A percentile compares a stretch with the other conserved stretches of the same genome.
These are phyloP conservation scores for Lasiodiplodia sp. DNA, from an alignment of 2,329 filamentous ascomycete genomes.

Conservation along the genomic window DNA sequence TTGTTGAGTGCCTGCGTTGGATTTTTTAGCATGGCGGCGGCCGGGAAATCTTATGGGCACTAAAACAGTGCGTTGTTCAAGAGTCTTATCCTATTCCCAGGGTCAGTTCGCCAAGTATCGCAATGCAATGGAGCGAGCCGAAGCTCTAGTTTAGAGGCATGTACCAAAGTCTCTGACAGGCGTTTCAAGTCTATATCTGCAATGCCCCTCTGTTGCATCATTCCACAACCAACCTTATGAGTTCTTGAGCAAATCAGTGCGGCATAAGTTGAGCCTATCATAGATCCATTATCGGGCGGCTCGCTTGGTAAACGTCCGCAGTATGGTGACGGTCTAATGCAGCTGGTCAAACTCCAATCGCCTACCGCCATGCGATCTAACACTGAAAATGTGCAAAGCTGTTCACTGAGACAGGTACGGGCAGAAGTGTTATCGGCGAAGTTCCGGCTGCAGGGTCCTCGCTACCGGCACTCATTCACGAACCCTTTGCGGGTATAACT, in stretches of 20 bases:
- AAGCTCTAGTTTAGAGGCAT: background rate
- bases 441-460: background rate
- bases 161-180: no score
- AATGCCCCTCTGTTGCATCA: background rate
- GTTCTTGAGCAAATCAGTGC: background rate
- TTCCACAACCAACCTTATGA: background rate
- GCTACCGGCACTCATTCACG: background rate
- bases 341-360: no score
- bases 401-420: no score
- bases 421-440: no score
- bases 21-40: slow-evolving; percentile 14
- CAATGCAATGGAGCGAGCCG: background rate
- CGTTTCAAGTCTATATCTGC: background rate
- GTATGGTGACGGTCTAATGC: no score
- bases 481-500: background rate
- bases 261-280: background rate
- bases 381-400: no score
- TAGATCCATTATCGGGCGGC: no score
- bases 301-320: no score
- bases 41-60: background rate
- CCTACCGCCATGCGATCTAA: no score
- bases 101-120: background rate
- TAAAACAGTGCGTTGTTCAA: background rate
- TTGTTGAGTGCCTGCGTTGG: background rate
- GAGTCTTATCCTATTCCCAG: background rate